Base-by-base conservation (phyloP, 2,329 filamentous ascomycete species). In the Plectosphaerella plurivora region DNA sequence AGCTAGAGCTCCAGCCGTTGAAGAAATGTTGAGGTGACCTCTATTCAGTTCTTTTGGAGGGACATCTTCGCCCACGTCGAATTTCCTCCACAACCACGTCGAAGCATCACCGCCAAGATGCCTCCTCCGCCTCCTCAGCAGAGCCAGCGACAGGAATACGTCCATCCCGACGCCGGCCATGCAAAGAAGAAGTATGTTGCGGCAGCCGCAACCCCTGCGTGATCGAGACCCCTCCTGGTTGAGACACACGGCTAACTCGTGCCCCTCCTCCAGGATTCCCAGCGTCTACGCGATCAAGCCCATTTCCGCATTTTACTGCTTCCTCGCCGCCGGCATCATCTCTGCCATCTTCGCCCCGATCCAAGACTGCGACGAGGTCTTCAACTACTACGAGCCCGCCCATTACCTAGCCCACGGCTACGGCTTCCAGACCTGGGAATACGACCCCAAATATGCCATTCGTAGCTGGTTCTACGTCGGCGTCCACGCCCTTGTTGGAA, bases 381-480 rank as follows among this genome's bases (percentile, higher is more conserved):
- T 96, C 80, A 99, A 99, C 69, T 99, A 96, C 76, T 99, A 93
- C 91, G 94, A 99, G 64, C 93, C 94, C 0, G 85, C 92, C 0
- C 94, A 99, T 70, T 99, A 97, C 70, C 81, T 99, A 25, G 88
- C 85, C 54, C 91, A 97, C 74, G 89, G 90, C 61, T 93, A 96
- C 65, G 94, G 93, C 39, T 78, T 97, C 49, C 92, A 99, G 73
- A 99, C 94, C 1, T 99, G 94, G 94, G 94, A 99, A 70, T 99
- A 97, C 72, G 96, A 93, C 1, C 94, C 94, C 5, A 87, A 93
- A 53, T 97, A 89, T 71, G 89, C 91, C 49, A 97, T 99, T 61
- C 86, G 94, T 57, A 97, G 91, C 73, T 99, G 94, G 94, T 77
- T 91, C 20, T 99, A 99, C 64, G 78, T 95, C 37, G 81, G 77